Base-by-base conservation (phyloP, 2,329 filamentous ascomycete species). In the Aspergillus tanneri region DNA sequence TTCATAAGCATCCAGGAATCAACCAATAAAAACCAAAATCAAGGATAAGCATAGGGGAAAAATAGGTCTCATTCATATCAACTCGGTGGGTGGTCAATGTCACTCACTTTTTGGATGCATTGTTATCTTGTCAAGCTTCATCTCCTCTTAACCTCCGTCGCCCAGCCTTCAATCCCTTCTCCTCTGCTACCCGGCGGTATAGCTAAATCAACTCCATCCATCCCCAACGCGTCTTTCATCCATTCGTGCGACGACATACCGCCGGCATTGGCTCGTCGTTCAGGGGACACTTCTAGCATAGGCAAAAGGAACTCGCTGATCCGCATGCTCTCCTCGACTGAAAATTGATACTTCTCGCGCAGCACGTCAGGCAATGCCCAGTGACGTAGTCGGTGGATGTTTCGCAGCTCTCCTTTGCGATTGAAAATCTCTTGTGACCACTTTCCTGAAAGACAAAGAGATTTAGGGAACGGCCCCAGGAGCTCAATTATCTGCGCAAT, bases 361-460 rank as follows among this genome's bases (percentile, higher is more conserved):
- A 99, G 78, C 1, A 99, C 93, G 62, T 97, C 92, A 0, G 91
- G 84, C 5, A 99, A 77, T 0, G 91, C 90, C 93, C 93, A 99
- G 72, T 97, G 92, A 43, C 93, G 87, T 55, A 99, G 80, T 36
- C 93, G 84, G 71, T 97, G 93, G 62, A 99, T 99, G 73, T 99
- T 97, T 49, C 93, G 88, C 28, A 99, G 81, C 69, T 99, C 93
- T 60, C 93, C 93, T 57, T 96, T 95, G 58, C 93, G 85, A 69
- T 96, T 97, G 78, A 99, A 99, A 55, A 99, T 99, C 69, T 97
- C 93, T 70, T 96, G 92, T 11, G 87, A 91, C 93, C 93, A 97
- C 72, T 96, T 96, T 43, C 93, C 93, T 1, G 88, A 87, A 46
- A 96, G 81, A 71, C 90, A 96, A 41, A 97, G 80, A 4, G 88